Conservation (phyloP, 768 basidiomycete genomes). For the Boletus barrowsii region DNA sequence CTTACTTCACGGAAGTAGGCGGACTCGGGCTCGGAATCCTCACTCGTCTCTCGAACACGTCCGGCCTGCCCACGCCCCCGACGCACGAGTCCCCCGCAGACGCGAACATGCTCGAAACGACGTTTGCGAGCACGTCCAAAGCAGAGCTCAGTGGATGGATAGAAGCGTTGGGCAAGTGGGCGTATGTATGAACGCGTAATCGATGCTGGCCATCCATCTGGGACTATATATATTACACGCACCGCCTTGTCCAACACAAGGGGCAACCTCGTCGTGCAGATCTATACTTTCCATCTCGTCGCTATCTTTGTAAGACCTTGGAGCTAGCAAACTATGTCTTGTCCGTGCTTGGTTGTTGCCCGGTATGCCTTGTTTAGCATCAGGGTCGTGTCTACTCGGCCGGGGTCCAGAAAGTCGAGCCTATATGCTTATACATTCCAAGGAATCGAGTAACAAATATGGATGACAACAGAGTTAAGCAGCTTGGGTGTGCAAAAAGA, state of each 20-base stretch:
- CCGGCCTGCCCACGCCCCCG: slow-evolving; percentile 28
- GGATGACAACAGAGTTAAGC: slow-evolving; percentile 1
- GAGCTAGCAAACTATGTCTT: background rate
- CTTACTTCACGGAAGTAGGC: slow-evolving; percentile 88
- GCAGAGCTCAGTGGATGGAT: slow-evolving; percentile 36
- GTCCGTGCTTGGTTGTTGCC: too few relatives aligned
- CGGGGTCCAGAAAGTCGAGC: background rate
- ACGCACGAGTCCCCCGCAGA: background rate
- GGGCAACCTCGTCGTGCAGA: background rate
- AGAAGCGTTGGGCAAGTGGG: slow-evolving; percentile 36
- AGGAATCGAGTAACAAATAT: background rate
- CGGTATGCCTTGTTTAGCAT: too few relatives aligned
- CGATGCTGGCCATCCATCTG: background rate
- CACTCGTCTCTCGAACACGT: slow-evolving; percentile 42
- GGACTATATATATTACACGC: background rate
- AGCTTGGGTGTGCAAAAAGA: background rate
- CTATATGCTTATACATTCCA: slow-evolving; percentile 9
- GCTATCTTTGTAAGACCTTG: background rate
- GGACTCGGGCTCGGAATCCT: slow-evolving; percentile 90
- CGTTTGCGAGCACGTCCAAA: slow-evolving; percentile 27
- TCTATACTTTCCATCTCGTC: slow-evolving; percentile 5
- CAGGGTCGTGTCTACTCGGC: too few relatives aligned
- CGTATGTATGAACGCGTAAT: slow-evolving; percentile 31
- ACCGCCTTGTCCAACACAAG: background rate
- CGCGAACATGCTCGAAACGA: slow-evolving; percentile 12